Evolutionary conservation across 495 filamentous ascomycete genomes (phyloP).

Genomic region (Xylaria acuta): DNA sequence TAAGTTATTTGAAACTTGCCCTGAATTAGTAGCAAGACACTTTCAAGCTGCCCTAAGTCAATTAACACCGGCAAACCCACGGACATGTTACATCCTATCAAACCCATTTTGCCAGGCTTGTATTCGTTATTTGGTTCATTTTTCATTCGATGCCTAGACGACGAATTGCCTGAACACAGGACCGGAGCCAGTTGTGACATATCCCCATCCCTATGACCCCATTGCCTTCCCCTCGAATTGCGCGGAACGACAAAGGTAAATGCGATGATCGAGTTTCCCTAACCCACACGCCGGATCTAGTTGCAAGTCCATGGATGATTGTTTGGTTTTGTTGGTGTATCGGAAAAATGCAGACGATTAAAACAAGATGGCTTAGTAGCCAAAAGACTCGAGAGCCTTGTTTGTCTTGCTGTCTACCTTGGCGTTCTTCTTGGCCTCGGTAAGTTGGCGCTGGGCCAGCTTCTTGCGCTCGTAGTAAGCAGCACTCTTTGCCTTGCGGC

Average conservation of each 20-base stretch:
- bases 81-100: constrained; percentile 19
- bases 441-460: constrained; percentile 83
- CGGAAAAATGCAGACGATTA: constrained; percentile 36
- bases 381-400: constrained; percentile 60
- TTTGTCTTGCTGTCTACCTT: constrained; percentile 75
- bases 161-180: constrained; percentile 43
- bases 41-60: constrained; percentile 8
- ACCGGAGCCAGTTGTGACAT: constrained; percentile 39
- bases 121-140: constrained; percentile 38
- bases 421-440: constrained; percentile 89
- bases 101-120: constrained; percentile 25
- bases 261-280: constrained; percentile 45
- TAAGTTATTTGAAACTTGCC: neutral
- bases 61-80: constrained; percentile 9
- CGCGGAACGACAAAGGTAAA: constrained; percentile 41
- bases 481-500: constrained; percentile 97
- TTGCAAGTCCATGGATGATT: constrained; percentile 41
- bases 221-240: constrained; percentile 40
- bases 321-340: constrained; percentile 40
- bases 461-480: constrained; percentile 99
- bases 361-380: constrained; percentile 55
- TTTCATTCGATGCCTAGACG: constrained; percentile 44
- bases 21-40: constrained; percentile 10
- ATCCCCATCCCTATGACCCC: constrained; percentile 39
- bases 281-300: constrained; percentile 44